phyloP scores from a whole-genome alignment of 2,329 filamentous ascomycete species.

The Pseudogymnoascus sp. region DNA sequence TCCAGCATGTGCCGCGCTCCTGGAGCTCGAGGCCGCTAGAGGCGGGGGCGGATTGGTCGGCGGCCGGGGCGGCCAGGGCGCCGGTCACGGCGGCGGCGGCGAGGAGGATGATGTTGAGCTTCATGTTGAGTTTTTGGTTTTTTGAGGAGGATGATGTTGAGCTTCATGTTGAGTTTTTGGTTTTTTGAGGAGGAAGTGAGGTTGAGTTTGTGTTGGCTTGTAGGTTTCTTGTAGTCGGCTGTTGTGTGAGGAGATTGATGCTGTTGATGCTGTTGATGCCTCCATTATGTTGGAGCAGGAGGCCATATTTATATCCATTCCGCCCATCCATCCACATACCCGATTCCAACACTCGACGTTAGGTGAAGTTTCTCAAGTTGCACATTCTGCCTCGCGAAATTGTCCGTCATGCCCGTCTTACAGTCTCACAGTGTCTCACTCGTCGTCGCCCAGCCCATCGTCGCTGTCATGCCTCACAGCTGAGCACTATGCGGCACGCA shows the following conservation, averaged over 20 bases:
- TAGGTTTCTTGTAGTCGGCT: background rate
- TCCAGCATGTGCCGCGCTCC: background rate
- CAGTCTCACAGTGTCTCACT: background rate
- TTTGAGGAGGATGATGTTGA: background rate
- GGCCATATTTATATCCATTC: background rate
- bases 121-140: background rate
- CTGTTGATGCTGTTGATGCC: background rate
- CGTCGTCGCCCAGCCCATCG: background rate
- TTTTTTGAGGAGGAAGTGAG: too few species aligned
- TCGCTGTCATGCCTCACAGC: background rate
- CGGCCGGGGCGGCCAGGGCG: background rate
- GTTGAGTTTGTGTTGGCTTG: background rate
- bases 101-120: background rate
- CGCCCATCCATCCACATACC: background rate
- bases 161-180: too few species aligned
- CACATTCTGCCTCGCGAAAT: background rate
- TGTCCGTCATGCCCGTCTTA: background rate
- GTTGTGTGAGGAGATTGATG: background rate
- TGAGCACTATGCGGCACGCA: background rate
- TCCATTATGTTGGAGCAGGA: background rate
- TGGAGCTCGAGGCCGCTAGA: background rate
- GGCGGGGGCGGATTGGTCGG: background rate
- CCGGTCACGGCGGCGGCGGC: background rate
- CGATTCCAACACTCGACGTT: background rate
- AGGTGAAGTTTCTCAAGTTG: background rate